Base-by-base conservation (phyloP, 192 early-diverging fungal genomes). In the Spinellus fusiger region DNA sequence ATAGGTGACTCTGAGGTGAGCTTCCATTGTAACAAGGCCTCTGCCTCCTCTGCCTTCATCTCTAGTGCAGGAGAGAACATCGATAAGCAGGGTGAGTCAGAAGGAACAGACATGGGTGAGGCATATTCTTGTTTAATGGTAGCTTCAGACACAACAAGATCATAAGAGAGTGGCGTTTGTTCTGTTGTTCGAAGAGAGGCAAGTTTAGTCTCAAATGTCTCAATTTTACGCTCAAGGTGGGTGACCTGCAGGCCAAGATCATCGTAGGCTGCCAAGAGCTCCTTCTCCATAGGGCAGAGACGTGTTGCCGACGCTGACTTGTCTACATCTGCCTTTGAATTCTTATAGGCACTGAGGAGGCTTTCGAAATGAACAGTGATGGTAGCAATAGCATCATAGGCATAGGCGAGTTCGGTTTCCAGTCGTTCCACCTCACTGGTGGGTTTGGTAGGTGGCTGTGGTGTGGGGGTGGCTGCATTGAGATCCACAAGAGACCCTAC, bases 181-280 rank as follows among this genome's bases (percentile, higher is more conserved):
- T 37, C 35, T 13, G 13, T 5, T 13, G 5, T 37, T 37, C 40
- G 40, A 12, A 44, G 40, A 18, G 40, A 49, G 25, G 40, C 37
- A 40, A 61, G 49, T 5, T 51, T 38, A 18, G 57, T 61, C 49
- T 70, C 63, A 49, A 70, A 47, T 44, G 54, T 65, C 5, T 25
- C 40, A 38, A 73, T 64, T 49, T 68, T 73, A 25, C 59, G 58
- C 56, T 73, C 70, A 15, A 73, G 54, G 40, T 73, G 70, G 31
- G 38, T 57, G 18, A 73, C 56, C 53, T 73, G 70, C 6, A 68
- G 34, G n/a, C 56, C 61, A 9, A 73, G 40, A 38, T 73, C 70
- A 32, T 73, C 70, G 33, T 73, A 73, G 10, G 65, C 70, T 18
- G 70, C 48, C 20, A 73, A 34, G 22, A 73, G 56, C 49, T 73